Evolutionary conservation across 192 early-diverging fungal genomes (phyloP), one percentile per base, ranked within the genome.

Genomic region (Coemansia pectinata): DNA sequence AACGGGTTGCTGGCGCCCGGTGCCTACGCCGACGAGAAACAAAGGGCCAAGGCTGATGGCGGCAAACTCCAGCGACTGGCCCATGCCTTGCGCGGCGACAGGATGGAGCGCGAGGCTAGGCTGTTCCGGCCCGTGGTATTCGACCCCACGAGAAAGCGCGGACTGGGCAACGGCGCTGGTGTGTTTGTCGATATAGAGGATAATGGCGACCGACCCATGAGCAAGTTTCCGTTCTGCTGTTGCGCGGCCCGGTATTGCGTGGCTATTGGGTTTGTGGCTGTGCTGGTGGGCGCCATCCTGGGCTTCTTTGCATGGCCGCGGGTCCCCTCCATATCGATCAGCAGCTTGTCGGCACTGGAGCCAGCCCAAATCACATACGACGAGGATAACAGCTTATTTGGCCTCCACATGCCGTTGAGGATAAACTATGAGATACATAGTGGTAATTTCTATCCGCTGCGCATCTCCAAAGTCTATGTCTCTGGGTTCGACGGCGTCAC

Each of bases 271-370:
- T 85, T 85, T 65, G 83, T 65, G 5, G 21, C 50, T 3, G 60
- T 79, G 1, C 10, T 85, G 14, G 47, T 67, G 2, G 59, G 52
- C 33, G 75, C 72, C 23, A 44, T 85, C 5, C 12, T 73, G 1
- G 74, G 78, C 1, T 85, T 85, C 57, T 80, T 85, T 25, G 55
- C 67, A 12, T 77, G 78, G 71, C 83, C 83, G 2, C 74, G 83
- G 4, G 47, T 77, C 19, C 83, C 83, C 4, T 72, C 77, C 1
- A 36, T 85, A 3, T 76, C 74, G 0, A 77, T 85, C 63, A 63
- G 62, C 67, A 63, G 66, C 17, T 29, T 85, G 3, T 57, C 72
- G 0, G 71, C 78, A 0, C 23, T 74, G 12, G 47, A 62, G 21
- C 69, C 74, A 0, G 78, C 83, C 5, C 27, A 23, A 14, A 64